Base-by-base conservation (phyloP, 2,329 filamentous ascomycete species). In the Mycocentrospora acerina region DNA sequence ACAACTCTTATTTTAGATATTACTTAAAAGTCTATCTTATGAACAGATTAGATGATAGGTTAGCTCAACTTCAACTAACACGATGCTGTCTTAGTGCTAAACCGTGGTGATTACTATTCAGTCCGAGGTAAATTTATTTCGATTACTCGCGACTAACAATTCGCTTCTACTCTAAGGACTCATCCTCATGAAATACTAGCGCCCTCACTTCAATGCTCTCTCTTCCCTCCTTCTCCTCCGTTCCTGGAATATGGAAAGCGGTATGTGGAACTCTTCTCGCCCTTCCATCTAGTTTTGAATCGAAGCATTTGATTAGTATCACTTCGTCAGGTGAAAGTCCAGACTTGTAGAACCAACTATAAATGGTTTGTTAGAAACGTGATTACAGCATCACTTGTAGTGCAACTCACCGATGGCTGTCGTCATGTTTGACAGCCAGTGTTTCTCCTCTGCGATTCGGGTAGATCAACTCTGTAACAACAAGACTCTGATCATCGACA, bases 201-300 rank as follows among this genome's bases (percentile, higher is more conserved):
- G 53, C 52, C 24, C 64, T 48, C 6, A 64, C 55, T 39, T 67
- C 64, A 33, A 67, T 67, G 35, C 62, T 65, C 43, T 66, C 58
- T 27, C 64, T 45, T 3, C 38, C 44, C 31, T 62, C 53, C 26
- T 47, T 53, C 7, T 56, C 41, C 37, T 60, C 59, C 4, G 52
- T 57, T 4, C 52, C 56, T 0, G 54, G 45, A 8, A 64, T 42
- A 13, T 50, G 35, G 33, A 67, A 67, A 13, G 63, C 63, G 7
- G 55, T 63, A 39, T 67, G 64, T 15, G 64, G 61, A 6, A 62
- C 59, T 2, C 63, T 35, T 11, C 62, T 56, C 22, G 61, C 61
- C n/a, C 62, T 44, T 2, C 62, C 62, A 44, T 64, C 60, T 2
- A 51, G 39, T 47, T 64, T 63, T 3, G 51, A 60, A 33, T 67